Conservation (phyloP, 2,329 filamentous ascomycete genomes). For the Aureobasidium namibiae region DNA sequence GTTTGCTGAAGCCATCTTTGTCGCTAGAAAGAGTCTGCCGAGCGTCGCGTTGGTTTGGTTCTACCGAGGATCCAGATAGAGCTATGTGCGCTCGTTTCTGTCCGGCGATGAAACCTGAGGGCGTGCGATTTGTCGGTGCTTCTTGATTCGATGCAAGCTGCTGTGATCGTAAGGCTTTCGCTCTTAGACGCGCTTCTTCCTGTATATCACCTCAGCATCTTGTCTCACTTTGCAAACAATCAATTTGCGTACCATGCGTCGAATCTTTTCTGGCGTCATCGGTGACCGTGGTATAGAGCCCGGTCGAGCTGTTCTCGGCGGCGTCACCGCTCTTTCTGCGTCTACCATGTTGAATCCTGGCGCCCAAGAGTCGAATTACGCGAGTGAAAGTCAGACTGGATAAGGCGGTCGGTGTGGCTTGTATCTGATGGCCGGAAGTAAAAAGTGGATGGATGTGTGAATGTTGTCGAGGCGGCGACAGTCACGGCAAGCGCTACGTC, state of each 20-base stretch:
- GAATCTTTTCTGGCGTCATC: constrained; percentile 53
- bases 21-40: constrained; percentile 32
- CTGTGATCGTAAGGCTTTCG: constrained; percentile 76
- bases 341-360: constrained; percentile 22
- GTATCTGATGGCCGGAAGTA: not conserved
- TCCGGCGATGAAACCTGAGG: constrained; percentile 43
- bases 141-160: constrained; percentile 54
- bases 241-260: constrained; percentile 40
- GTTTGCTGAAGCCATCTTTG: constrained; percentile 24
- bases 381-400: not conserved
- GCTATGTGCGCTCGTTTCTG: constrained; percentile 65
- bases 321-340: constrained; percentile 38
- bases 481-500: not conserved
- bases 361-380: not conserved
- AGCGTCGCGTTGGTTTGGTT: constrained; percentile 62
- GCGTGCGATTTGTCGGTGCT: constrained; percentile 22
- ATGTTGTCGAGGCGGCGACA: not conserved
- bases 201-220: constrained; percentile 29
- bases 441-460: not conserved
- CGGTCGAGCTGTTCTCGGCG: constrained; percentile 33
- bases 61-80: constrained; percentile 45
- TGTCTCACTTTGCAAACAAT: not conserved
- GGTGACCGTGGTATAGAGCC: constrained; percentile 37
- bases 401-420: not conserved
- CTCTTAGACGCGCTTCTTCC: constrained; percentile 81